These are phyloP conservation scores for Huntiella omanensis DNA, from an alignment of 2,329 filamentous ascomycete species.

Conservation along the genomic window DNA sequence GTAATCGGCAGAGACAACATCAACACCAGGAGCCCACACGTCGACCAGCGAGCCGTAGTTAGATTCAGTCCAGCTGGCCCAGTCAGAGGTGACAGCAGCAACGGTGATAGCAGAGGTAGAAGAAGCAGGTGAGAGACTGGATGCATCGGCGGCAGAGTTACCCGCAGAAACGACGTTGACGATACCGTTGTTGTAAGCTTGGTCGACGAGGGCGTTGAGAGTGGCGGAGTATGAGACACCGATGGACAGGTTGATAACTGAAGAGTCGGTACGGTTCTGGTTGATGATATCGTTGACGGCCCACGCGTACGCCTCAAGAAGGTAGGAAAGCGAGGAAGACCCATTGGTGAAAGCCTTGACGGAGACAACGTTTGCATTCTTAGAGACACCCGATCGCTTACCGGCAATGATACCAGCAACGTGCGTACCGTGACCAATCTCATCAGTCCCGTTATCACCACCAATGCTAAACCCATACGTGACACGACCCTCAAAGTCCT, in stretches of 20 bases:
- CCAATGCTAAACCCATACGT: constrained; percentile 15
- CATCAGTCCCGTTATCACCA: constrained; percentile 15
- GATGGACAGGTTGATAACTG: constrained; percentile 29
- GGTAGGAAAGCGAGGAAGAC: constrained; percentile 15
- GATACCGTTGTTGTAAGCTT: constrained; percentile 14
- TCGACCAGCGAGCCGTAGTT: constrained; percentile 28
- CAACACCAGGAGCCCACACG: constrained; percentile 26
- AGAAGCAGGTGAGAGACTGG: constrained; percentile 13
- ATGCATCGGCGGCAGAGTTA: constrained; percentile 12
- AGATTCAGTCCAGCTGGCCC: constrained; percentile 20
- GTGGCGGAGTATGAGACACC: constrained; percentile 10
- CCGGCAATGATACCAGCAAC: constrained; percentile 15
- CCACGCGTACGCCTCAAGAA: constrained; percentile 20
- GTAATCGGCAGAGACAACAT: constrained; percentile 25
- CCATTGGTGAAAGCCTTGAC: constrained; percentile 26
- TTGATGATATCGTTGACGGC: constrained; percentile 19
- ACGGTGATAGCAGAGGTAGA: constrained; percentile 15
- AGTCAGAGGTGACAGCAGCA: constrained; percentile 17
- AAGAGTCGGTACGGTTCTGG: constrained; percentile 15
- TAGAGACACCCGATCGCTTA: constrained; percentile 19
- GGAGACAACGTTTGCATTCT: constrained; percentile 24
- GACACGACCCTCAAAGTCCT: constrained; percentile 15
- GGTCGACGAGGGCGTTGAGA: constrained; percentile 13
- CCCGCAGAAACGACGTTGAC: constrained; percentile 23
- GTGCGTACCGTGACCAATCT: constrained; percentile 25